Evolutionary conservation across 2,329 filamentous ascomycete genomes (phyloP).

Genomic region (Verruconis gallopava): DNA sequence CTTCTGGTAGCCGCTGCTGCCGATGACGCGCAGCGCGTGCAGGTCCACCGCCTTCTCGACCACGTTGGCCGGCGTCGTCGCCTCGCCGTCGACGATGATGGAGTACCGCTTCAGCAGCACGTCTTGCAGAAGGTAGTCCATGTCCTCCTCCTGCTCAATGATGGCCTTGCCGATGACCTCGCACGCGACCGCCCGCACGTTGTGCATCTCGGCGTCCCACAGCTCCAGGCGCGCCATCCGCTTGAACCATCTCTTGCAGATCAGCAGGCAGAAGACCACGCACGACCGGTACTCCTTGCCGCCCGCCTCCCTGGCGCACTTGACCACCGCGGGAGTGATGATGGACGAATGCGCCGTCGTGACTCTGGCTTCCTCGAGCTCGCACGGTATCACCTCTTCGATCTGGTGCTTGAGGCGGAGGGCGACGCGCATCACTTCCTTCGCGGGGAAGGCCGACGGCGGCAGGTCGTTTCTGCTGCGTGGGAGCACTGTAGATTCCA

Average conservation of each 20-base stretch:
- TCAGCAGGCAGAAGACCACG: constrained; percentile 71
- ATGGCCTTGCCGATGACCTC: constrained; percentile 80
- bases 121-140: constrained; percentile 63
- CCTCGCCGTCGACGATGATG: constrained; percentile 56
- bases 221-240: constrained; percentile 68
- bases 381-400: constrained; percentile 79
- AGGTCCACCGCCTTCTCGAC: constrained; percentile 89
- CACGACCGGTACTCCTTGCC: constrained; percentile 61
- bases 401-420: constrained; percentile 83
- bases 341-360: constrained; percentile 72
- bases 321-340: constrained; percentile 67
- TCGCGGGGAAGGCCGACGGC: constrained; percentile 56
- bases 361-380: constrained; percentile 64
- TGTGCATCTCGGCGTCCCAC: constrained; percentile 81
- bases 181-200: constrained; percentile 66
- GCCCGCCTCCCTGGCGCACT: constrained; percentile 71
- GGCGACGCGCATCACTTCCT: constrained; percentile 78
- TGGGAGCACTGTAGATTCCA: constrained; percentile 51
- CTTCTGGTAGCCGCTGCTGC: constrained; percentile 88
- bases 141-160: constrained; percentile 76
- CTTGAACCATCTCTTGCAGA: constrained; percentile 64
- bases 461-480: constrained; percentile 44
- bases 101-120: constrained; percentile 83
- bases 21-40: constrained; percentile 78
- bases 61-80: constrained; percentile 69